Evolutionary conservation across 2,329 filamentous ascomycete species (phyloP).

Genomic region (Raffaelea ambrosiae): DNA sequence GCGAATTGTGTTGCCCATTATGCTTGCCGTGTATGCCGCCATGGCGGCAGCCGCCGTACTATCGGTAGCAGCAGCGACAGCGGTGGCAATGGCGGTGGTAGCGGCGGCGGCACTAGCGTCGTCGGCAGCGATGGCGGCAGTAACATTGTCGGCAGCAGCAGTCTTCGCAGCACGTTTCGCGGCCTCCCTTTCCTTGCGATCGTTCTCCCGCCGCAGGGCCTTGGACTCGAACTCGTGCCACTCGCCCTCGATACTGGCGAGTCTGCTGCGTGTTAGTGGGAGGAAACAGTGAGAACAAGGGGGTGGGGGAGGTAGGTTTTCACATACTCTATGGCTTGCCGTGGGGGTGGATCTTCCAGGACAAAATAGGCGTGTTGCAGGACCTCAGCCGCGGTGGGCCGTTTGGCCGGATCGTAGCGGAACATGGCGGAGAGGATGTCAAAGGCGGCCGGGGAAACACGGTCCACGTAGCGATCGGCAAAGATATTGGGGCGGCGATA

Average conservation of each 20-base stretch:
- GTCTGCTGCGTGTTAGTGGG: constrained; percentile 34
- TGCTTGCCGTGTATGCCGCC: too few species aligned
- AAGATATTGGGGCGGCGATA: constrained; percentile 68
- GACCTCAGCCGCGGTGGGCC: constrained; percentile 77
- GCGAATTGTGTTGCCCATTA: too few species aligned
- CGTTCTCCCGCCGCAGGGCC: constrained; percentile 82
- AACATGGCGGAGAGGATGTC: constrained; percentile 81
- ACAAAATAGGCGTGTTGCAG: constrained; percentile 84
- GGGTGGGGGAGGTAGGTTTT: not conserved
- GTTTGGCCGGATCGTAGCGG: constrained; percentile 73
- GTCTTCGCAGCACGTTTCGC: constrained; percentile 24
- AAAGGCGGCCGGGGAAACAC: constrained; percentile 71
- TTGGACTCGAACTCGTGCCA: constrained; percentile 99
- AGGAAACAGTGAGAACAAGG: not conserved
- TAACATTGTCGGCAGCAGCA: constrained; percentile 6
- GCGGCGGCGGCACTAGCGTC: too few species aligned
- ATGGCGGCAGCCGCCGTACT: too few species aligned
- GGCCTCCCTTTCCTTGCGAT: constrained; percentile 52
- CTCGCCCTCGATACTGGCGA: constrained; percentile 77
- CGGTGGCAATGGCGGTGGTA: too few species aligned
- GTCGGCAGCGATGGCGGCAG: too few species aligned
- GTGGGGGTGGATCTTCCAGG: constrained; percentile 66
- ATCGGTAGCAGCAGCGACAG: too few species aligned
- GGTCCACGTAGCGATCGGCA: constrained; percentile 70
- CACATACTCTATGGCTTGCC: constrained; percentile 73